A percentile compares a stretch with the other conserved stretches of the same genome.
phyloP scores from a whole-genome alignment of 371 early-diverging fungal species.

The Rhizopus arrhizus region DNA sequence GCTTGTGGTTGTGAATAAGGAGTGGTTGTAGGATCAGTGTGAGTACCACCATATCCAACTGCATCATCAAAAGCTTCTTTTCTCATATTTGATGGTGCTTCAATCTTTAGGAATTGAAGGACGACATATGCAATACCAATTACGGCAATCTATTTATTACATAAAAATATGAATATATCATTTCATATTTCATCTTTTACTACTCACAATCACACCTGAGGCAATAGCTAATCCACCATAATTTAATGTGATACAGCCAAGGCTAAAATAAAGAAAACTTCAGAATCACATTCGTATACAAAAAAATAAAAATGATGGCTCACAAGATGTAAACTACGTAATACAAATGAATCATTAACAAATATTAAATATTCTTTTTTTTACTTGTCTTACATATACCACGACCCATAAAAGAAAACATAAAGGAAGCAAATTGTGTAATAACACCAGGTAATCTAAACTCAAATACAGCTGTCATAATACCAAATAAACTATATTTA shows the following conservation, averaged over 20 bases:
- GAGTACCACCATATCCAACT: constrained; percentile 13
- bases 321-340: constrained; percentile 22
- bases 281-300: background rate
- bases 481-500: constrained; percentile 34
- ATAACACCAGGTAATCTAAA: constrained; percentile 38
- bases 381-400: constrained; percentile 27
- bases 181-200: background rate
- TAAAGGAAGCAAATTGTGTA: constrained; percentile 35
- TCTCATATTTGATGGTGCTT: constrained; percentile 31
- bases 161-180: constrained; percentile 1
- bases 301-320: background rate
- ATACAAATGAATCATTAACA: constrained; percentile 12
- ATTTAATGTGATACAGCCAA: constrained; percentile 28
- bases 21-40: constrained; percentile 4
- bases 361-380: background rate
- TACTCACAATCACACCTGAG: constrained; percentile 33
- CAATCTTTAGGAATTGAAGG: constrained; percentile 26
- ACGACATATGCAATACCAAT: constrained; percentile 25
- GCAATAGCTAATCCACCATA: constrained; percentile 28
- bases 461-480: constrained; percentile 42
- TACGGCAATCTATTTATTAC: constrained; percentile 11
- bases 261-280: constrained; percentile 1
- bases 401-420: constrained; percentile 37
- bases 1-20: background rate
- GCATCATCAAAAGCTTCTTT: constrained; percentile 30